phyloP scores from a whole-genome alignment of 345 rosid species.

The Corchorus olitorius region DNA sequence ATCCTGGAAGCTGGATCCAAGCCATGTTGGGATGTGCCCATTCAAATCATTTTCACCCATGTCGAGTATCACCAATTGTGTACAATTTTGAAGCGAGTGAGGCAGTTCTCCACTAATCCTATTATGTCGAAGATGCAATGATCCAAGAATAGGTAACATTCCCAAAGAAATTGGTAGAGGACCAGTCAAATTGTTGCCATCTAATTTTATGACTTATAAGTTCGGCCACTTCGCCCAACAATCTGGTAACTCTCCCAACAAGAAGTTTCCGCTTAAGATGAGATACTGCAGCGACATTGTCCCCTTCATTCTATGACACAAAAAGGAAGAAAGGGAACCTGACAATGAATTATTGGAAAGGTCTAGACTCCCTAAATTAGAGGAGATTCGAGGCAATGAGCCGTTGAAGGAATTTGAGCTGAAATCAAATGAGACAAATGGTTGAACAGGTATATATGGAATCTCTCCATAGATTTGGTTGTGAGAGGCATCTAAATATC shows the following conservation, averaged over 20 bases:
- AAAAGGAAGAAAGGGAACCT: conserved; percentile 43
- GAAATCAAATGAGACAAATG: conserved; percentile 25
- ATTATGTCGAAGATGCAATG: conserved; percentile 43
- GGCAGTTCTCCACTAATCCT: conserved; percentile 45
- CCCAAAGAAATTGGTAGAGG: conserved; percentile 41
- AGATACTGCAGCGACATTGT: conserved; percentile 25
- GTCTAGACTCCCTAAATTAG: conserved; percentile 35
- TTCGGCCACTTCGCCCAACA: conserved; percentile 40
- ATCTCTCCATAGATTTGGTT: conserved; percentile 45
- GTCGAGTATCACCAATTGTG: conserved; percentile 35
- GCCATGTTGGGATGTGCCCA: conserved; percentile 45
- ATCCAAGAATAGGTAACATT: conserved; percentile 34
- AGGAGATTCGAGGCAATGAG: conserved; percentile 45
- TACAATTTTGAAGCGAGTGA: conserved; percentile 42
- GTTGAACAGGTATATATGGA: conserved; percentile 36
- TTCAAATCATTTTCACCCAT: conserved; percentile 46
- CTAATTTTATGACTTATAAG: conserved; percentile 39
- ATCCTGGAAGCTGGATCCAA: conserved; percentile 26
- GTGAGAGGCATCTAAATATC: conserved; percentile 40
- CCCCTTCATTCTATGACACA: conserved; percentile 31
- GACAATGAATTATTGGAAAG: conserved; percentile 48
- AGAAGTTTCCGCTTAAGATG: conserved; percentile 33
- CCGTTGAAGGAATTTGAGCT: conserved; percentile 50
- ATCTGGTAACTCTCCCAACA: conserved; percentile 41
- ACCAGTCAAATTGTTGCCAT: conserved; percentile 47